A percentile compares a stretch with the other conserved stretches of the same genome.
Conservation (phyloP, 2,329 filamentous ascomycete genomes). For the Biscogniauxia sp. region DNA sequence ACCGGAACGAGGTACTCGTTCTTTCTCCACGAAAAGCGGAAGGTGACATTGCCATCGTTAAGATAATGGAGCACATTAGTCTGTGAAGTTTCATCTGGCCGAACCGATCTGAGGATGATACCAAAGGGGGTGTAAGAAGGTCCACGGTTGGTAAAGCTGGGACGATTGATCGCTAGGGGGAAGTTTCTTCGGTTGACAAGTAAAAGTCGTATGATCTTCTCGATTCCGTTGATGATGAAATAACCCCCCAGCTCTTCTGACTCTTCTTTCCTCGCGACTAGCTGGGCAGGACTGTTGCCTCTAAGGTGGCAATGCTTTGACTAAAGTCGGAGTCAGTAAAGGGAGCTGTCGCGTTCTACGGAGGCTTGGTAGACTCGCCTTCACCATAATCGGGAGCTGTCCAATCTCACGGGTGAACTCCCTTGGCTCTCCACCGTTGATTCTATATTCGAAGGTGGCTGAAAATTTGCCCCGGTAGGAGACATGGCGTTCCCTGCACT, state of each 20-base stretch:
- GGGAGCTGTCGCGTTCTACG: background rate
- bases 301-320: slow-evolving; percentile 90
- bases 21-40: slow-evolving; percentile 97
- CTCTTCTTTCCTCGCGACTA: slow-evolving; percentile 89
- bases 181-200: slow-evolving; percentile 90
- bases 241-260: slow-evolving; percentile 95
- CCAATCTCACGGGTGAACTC: slow-evolving; percentile 85
- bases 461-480: slow-evolving; percentile 87
- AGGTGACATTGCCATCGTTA: slow-evolving; percentile 91
- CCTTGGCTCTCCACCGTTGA: slow-evolving; percentile 83
- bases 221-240: slow-evolving; percentile 96
- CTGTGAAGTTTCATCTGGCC: slow-evolving; percentile 96
- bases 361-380: slow-evolving; percentile 52
- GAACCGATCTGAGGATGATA: slow-evolving; percentile 86
- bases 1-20: slow-evolving; percentile 94
- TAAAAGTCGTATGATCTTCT: slow-evolving; percentile 92
- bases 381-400: slow-evolving; percentile 88
- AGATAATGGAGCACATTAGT: slow-evolving; percentile 97
- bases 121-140: slow-evolving; percentile 84
- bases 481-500: slow-evolving; percentile 90
- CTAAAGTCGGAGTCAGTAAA: slow-evolving; percentile 39
- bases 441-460: slow-evolving; percentile 76
- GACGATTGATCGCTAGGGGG: slow-evolving; percentile 88
- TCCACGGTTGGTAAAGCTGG: slow-evolving; percentile 86
- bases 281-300: slow-evolving; percentile 74